Base-by-base conservation (phyloP, 306 rosid genomes). In the Quercus mongolica region DNA sequence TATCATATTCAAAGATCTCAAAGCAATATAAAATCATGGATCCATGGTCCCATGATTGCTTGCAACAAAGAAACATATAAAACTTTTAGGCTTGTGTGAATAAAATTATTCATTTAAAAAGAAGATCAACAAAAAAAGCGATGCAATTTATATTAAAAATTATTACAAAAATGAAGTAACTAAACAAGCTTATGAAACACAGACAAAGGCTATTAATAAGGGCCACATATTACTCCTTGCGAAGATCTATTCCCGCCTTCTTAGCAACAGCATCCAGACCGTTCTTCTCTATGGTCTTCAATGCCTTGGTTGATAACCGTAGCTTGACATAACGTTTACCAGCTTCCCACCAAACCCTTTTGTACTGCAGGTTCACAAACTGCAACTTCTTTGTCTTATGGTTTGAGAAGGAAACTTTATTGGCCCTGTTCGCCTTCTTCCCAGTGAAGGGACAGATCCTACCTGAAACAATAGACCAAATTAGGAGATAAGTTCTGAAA, bases 301-400 rank as follows among this genome's bases (percentile, higher is more conserved):
- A 80, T 4, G 97, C 99, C 83, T 95, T 95, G 1, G 99, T 95
- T 13, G 99, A 95, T 69, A 95, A 44, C 1, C 98, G 94, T 70
- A 95, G 93, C 83, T 95, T 95, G 30, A 95, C 88, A 78, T 25
- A 95, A 64, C 99, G 97, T 83, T 95, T 95, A 59, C 98, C 99
- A 12, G 96, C 97, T 87, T 95, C 99, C 99, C 98, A 95, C 97
- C 99, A 92, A 63, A 95, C 54, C 88, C 82, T 90, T 86, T 95
- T 95, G 90, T 95, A 95, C 64, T 95, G 99, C 17, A 95, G 92
- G 74, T 95, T 95, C 82, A 95, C 98, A 88, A 87, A 91, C 85
- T 95, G 99, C 92, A 89, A 73, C 76, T 89, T 95, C 83, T 80
- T 95, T 31, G 99, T 95, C 92, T 95, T 95, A 64, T 95, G 97